A percentile compares a stretch with the other conserved stretches of the same genome.
Conservation (phyloP, 208 protist genomes). For the Leishmania lainsoni region DNA sequence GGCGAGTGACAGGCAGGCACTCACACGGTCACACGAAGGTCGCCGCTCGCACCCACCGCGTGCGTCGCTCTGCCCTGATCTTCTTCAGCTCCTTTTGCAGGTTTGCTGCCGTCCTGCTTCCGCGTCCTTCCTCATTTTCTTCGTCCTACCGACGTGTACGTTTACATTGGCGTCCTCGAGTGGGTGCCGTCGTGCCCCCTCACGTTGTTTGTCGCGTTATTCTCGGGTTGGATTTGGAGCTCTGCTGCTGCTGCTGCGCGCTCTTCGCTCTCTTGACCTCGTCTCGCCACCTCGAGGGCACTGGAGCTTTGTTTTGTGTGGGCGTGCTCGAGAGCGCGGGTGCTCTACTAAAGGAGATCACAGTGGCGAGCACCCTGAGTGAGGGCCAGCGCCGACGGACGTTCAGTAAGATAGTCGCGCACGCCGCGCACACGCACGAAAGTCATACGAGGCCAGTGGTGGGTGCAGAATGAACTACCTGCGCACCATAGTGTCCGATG, state of each 20-base stretch:
- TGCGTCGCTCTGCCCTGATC: background rate
- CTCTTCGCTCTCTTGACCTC: background rate
- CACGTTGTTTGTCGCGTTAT: background rate
- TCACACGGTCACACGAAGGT: background rate
- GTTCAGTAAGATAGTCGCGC: background rate
- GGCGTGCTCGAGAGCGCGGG: background rate
- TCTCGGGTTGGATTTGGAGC: background rate
- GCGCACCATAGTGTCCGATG: slow-evolving; percentile 45
- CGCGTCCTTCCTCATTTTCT: background rate
- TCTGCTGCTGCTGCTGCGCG: background rate
- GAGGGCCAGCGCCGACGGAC: background rate
- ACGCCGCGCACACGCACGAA: background rate
- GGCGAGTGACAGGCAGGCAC: background rate
- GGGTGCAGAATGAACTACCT: slow-evolving; percentile 71
- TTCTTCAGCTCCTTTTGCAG: too few species aligned
- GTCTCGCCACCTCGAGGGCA: background rate
- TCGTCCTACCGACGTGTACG: background rate
- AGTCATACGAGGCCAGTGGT: background rate
- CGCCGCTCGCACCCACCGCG: background rate
- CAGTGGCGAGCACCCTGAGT: background rate
- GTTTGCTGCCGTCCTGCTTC: background rate
- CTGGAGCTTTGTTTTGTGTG: background rate
- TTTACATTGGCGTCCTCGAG: background rate
- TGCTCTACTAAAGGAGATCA: background rate
- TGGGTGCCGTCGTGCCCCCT: background rate